Evolutionary conservation across 164 flowering plant genomes (phyloP).

Genomic region (Macadamia integrifolia): DNA sequence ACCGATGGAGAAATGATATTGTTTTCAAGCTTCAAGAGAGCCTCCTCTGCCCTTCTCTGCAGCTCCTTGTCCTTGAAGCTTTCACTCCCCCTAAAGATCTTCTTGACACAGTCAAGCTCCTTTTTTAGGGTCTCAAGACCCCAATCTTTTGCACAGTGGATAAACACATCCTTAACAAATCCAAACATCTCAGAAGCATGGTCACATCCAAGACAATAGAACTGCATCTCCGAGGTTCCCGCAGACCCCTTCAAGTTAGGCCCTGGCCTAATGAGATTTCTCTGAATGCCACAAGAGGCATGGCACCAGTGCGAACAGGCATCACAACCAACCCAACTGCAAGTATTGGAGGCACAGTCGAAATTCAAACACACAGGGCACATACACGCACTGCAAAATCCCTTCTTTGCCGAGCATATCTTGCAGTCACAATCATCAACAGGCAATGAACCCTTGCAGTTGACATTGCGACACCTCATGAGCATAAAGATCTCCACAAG

Average conservation of each 20-base stretch:
- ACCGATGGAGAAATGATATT: constrained; percentile 53
- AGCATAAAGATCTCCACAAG: constrained; percentile 73
- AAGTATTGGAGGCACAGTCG: constrained; percentile 82
- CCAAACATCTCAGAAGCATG: constrained; percentile 97
- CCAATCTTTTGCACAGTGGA: constrained; percentile 75
- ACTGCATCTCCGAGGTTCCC: constrained; percentile 73
- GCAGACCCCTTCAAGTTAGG: constrained; percentile 57
- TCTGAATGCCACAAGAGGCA: constrained; percentile 75
- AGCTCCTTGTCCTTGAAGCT: constrained; percentile 74
- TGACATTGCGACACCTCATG: constrained; percentile 64
- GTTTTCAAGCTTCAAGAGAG: constrained; percentile 49
- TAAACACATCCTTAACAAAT: constrained; percentile 84
- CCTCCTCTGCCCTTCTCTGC: constrained; percentile 52
- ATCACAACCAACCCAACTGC: constrained; percentile 99
- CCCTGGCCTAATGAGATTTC: constrained; percentile 66
- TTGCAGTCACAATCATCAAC: constrained; percentile 96
- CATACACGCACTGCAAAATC: constrained; percentile 95
- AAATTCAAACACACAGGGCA: constrained; percentile 82
- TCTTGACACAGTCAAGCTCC: constrained; percentile 86
- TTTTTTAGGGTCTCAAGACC: constrained; percentile 54
- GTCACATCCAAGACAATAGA: constrained; percentile 84
- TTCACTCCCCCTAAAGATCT: constrained; percentile 66
- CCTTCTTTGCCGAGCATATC: constrained; percentile 74
- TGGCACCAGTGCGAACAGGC: constrained; percentile 96
- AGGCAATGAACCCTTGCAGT: constrained; percentile 64